Evolutionary conservation across 352 stramenopile genomes (phyloP).

Genomic region (Phytophthora melonis): DNA sequence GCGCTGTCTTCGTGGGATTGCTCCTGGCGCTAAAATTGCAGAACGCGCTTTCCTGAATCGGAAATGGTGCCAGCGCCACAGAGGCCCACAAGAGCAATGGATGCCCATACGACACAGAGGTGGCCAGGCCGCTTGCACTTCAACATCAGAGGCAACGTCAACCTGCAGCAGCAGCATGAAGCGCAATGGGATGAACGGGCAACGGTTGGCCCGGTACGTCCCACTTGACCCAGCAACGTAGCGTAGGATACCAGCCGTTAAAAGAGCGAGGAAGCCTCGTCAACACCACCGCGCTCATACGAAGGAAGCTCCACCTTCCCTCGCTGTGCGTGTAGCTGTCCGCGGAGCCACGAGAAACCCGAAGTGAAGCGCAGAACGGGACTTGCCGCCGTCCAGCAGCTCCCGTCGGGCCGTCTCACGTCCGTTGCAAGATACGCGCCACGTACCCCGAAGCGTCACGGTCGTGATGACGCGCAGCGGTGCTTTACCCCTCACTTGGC

Average conservation of each 20-base stretch:
- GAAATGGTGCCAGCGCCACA: background rate
- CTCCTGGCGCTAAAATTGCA: background rate
- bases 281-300: background rate
- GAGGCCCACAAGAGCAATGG: background rate
- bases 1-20: background rate
- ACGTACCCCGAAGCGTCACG: constrained; percentile 27
- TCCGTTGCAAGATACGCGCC: constrained; percentile 30
- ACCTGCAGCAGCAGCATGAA: constrained; percentile 16
- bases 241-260: background rate
- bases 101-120: constrained; percentile 7
- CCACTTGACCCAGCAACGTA: constrained; percentile 6
- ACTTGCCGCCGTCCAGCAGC: background rate
- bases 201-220: background rate
- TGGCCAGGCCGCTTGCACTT: constrained; percentile 8
- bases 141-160: constrained; percentile 7
- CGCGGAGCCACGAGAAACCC: constrained; percentile 26
- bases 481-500: constrained; percentile 11
- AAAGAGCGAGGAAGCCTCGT: background rate
- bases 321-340: background rate
- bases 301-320: background rate
- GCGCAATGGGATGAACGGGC: constrained; percentile 10
- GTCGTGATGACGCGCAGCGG: constrained; percentile 11
- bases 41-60: background rate
- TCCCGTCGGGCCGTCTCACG: constrained; percentile 30
- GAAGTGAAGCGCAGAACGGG: background rate